phyloP scores from a whole-genome alignment of 179 eudicot genomes.

The Monotropa hypopitys region DNA sequence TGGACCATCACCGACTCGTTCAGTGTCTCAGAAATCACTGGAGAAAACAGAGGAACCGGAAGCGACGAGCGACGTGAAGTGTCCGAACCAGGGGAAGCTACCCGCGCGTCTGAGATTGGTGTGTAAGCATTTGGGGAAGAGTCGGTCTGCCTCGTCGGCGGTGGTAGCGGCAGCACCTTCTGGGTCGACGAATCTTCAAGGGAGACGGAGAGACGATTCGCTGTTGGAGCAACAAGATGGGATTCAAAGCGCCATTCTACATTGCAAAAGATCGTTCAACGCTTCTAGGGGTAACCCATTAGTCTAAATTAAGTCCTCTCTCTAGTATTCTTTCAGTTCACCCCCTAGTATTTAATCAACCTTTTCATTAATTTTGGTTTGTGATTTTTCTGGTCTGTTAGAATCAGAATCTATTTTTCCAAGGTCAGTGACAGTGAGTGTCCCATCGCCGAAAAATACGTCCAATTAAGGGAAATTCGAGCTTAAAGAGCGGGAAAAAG shows the following conservation, averaged over 20 bases:
- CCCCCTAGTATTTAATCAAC: not conserved
- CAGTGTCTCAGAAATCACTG: not conserved
- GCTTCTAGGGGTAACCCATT: constrained; percentile 38
- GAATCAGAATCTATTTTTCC: not conserved
- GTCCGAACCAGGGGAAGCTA: not conserved
- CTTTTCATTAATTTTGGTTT: not conserved
- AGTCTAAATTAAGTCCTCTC: not conserved
- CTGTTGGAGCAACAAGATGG: constrained; percentile 54
- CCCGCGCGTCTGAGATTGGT: constrained; percentile 35
- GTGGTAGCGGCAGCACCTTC: constrained; percentile 18
- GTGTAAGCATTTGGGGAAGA: constrained; percentile 56
- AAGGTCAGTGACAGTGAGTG: constrained; percentile 11
- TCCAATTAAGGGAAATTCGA: not conserved
- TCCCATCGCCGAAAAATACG: not conserved
- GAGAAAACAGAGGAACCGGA: constrained; percentile 6
- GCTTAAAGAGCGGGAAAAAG: constrained; percentile 2
- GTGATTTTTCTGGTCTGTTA: not conserved
- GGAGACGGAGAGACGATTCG: constrained; percentile 57
- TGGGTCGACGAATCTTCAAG: constrained; percentile 17
- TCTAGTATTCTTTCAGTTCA: not conserved
- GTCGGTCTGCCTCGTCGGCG: constrained; percentile 41
- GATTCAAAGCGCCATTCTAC: constrained; percentile 84
- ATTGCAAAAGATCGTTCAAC: constrained; percentile 86
- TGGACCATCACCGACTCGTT: not conserved
- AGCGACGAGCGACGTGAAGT: constrained; percentile 5